Percentiles rank a stretch among this genome's conserved stretches.
Evolutionary conservation across 345 rosid genomes (phyloP).

Genomic region (Cochlearia excelsa): DNA sequence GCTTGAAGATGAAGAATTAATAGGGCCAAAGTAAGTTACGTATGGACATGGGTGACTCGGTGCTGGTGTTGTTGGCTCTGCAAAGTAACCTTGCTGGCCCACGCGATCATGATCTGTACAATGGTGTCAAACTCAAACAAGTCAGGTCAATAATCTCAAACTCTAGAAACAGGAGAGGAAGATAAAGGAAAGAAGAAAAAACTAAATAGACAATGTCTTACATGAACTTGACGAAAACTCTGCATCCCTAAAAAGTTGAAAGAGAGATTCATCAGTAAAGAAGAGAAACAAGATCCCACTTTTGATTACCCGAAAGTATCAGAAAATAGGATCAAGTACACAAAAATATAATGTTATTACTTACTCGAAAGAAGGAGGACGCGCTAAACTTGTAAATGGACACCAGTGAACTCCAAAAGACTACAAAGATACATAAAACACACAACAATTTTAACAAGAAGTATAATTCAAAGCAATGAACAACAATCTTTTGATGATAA

Average conservation of each 20-base stretch:
- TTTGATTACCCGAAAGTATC: slow-evolving; percentile 1
- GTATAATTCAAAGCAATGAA: slow-evolving; percentile 13
- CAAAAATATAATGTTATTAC: slow-evolving; percentile 25
- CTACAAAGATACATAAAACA: slow-evolving; percentile 47
- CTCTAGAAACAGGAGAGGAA: slow-evolving; percentile 14
- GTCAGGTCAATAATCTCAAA: slow-evolving; percentile 15
- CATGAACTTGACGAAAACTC: slow-evolving; percentile 77
- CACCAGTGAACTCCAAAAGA: slow-evolving; percentile 95
- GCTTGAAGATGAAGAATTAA: slow-evolving; percentile 70
- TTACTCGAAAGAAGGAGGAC: slow-evolving; percentile 76
- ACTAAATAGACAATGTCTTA: slow-evolving; percentile 42
- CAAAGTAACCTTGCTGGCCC: slow-evolving; percentile 53
- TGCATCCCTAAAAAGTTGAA: slow-evolving; percentile 59
- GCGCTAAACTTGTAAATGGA: slow-evolving; percentile 77
- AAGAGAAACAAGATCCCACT: background rate
- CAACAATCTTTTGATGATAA: background rate
- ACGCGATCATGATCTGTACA: slow-evolving; percentile 77
- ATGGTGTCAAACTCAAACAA: slow-evolving; percentile 10
- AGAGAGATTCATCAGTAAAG: slow-evolving; percentile 23
- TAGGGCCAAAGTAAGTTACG: slow-evolving; percentile 79
- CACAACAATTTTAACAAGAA: background rate
- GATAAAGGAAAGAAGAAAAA: slow-evolving; percentile 18
- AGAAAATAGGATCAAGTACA: slow-evolving; percentile 3
- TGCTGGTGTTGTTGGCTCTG: slow-evolving; percentile 64
- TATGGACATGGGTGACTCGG: slow-evolving; percentile 87